Conservation (phyloP, 805 yeast genomes). For the Lipomyces yamanashiensis region DNA sequence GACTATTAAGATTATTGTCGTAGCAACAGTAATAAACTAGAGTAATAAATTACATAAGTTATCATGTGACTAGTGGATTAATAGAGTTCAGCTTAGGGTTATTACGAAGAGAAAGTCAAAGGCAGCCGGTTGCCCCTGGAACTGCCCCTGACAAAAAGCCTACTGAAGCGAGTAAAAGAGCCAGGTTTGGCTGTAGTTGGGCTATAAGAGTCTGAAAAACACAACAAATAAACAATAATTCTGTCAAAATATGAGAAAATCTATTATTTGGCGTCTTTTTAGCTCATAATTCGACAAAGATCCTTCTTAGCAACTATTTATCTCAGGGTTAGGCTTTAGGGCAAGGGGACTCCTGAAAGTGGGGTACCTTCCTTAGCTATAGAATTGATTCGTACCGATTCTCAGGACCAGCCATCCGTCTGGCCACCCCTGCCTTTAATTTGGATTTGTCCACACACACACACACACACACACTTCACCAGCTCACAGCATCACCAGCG, state of each 20-base stretch:
- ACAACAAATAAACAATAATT: too few species aligned
- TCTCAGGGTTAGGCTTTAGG: constrained; percentile 2
- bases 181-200: too few species aligned
- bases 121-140: constrained; percentile 18
- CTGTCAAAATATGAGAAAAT: too few species aligned
- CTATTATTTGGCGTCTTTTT: too few species aligned
- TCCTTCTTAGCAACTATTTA: too few species aligned
- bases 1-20: not conserved
- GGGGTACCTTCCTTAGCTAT: constrained; percentile 7
- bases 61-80: not conserved
- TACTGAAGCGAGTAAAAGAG: not conserved
- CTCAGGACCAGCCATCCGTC: not conserved
- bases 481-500: not conserved
- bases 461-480: constrained; percentile 2
- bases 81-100: not conserved
- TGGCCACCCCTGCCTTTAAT: constrained; percentile 10
- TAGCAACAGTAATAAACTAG: not conserved
- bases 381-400: not conserved
- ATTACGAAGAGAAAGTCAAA: constrained; percentile 7
- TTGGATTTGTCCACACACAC: not conserved
- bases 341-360: constrained; percentile 25
- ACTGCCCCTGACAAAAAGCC: constrained; percentile 8
- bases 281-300: too few species aligned
- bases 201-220: too few species aligned
- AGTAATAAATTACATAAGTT: not conserved